Conservation (phyloP, 2,329 filamentous ascomycete species). For the Lachnellula suecica region DNA sequence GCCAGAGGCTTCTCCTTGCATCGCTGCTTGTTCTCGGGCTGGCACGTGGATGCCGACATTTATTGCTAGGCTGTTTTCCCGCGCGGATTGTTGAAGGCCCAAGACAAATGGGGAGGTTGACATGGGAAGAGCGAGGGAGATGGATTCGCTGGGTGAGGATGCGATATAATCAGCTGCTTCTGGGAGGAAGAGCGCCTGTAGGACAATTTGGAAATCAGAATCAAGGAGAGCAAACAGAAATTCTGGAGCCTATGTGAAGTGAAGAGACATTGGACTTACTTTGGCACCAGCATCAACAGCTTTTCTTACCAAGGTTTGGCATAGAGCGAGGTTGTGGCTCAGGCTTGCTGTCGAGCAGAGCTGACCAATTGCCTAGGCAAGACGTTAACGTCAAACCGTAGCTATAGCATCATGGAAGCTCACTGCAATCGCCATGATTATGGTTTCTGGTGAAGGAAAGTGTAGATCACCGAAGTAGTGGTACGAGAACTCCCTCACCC, state of each 20-base stretch:
- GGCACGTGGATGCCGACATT: conserved; percentile 88
- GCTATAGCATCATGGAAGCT: conserved; percentile 1
- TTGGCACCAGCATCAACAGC: conserved; percentile 77
- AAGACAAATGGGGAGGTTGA: conserved; percentile 69
- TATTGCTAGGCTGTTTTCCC: conserved; percentile 63
- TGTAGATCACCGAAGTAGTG: not conserved
- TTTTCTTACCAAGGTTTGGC: conserved; percentile 67
- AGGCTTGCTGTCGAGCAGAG: conserved; percentile 82
- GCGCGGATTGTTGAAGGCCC: conserved; percentile 70
- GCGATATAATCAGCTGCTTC: conserved; percentile 80
- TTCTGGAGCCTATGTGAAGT: not conserved
- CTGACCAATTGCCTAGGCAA: conserved; percentile 75
- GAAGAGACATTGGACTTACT: conserved; percentile 51
- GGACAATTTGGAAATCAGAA: not conserved
- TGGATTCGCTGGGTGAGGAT: conserved; percentile 62
- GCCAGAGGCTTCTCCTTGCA: no score
- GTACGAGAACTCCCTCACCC: not conserved
- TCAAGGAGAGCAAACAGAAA: no score
- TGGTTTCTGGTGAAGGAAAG: not conserved
- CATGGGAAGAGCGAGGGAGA: conserved; percentile 69
- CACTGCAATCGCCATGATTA: conserved; percentile 33
- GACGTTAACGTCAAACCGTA: no score
- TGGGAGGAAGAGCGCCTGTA: conserved; percentile 79
- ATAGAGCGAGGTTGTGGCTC: conserved; percentile 77
- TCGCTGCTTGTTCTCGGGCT: no score